A percentile compares a stretch with the other conserved stretches of the same genome.
Evolutionary conservation across 225 moss, liverwort and hornwort species (phyloP).

Genomic region (Marchantia polymorpha): DNA sequence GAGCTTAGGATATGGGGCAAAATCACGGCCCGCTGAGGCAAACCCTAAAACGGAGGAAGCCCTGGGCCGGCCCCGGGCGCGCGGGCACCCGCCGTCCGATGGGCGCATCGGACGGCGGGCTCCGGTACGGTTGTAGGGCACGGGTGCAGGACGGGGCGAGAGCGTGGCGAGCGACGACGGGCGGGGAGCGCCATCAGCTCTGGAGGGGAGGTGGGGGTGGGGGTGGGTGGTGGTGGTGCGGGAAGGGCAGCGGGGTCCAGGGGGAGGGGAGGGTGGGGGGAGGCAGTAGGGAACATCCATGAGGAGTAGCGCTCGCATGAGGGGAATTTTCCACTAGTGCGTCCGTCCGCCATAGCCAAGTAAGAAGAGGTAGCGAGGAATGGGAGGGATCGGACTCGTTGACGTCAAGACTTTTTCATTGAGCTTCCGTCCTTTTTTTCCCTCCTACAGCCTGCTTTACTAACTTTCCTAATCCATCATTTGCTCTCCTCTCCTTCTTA

Average conservation of each 20-base stretch:
- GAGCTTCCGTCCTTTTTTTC: conserved; percentile 12
- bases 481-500: not conserved
- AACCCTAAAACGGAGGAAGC: conserved; percentile 27
- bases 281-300: not conserved
- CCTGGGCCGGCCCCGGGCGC: conserved; percentile 12
- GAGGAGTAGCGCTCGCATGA: conserved; percentile 14
- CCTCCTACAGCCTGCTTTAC: not conserved
- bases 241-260: not conserved
- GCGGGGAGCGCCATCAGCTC: not conserved
- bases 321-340: conserved; percentile 21
- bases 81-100: not conserved
- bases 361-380: conserved; percentile 6
- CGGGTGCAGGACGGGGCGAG: not conserved
- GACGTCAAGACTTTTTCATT: conserved; percentile 22
- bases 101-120: conserved; percentile 5
- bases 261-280: not conserved
- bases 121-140: conserved; percentile 16
- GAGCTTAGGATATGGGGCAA: not conserved
- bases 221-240: not conserved
- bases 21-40: not conserved
- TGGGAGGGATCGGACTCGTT: conserved; percentile 5
- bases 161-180: not conserved
- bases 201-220: not conserved
- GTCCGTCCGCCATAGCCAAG: conserved; percentile 31
- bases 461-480: not conserved